Base-by-base conservation (phyloP, 2,329 filamentous ascomycete species). In the Beauveria caledonica region DNA sequence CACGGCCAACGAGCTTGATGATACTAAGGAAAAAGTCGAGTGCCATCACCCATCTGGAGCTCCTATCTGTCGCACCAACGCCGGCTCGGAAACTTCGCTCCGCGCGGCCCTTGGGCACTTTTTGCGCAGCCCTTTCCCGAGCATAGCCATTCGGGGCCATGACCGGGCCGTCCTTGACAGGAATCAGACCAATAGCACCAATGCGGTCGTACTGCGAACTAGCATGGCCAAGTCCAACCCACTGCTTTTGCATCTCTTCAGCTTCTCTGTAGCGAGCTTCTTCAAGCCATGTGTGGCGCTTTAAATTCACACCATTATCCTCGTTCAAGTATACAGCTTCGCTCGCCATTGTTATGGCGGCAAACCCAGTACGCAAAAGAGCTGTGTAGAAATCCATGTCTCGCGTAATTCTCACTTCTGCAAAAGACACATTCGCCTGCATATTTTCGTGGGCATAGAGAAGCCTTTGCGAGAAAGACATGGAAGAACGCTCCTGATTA, bases 301-400 rank as follows among this genome's bases (percentile, higher is more conserved):
- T 86, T 2, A 96, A 78, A 63, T 84, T 86, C 56, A 97, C 85
- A 1, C 81, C 81, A 45, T 84, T 84, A 50, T 93, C 93, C 72
- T 97, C 93, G 63, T 97, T 96, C 11, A 99, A 78, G 69, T 96
- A 97, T 0, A 97, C 94, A 3, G 93, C 93, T 73, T 97, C 92
- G 67, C 91, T 96, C 0, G 94, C 94, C 72, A 95, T 93, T 0
- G 91, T 96, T 63, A 97, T 85, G 13, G 93, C 86, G 11, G 86
- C 87, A 69, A 97, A 97, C 0, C 94, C 94, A 40, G 91, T 85
- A 62, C 92, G 87, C 3, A 97, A 80, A 5, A 97, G 78, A 0
- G 91, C 89, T 0, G 92, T 96, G 71, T 97, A 99, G 70, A 97
- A 97, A 71, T 99, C 94, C 79, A 97, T 95, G 60, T 91, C 86